Evolutionary conservation across 73 alveolate species (phyloP), one percentile per base, ranked within the genome.

Genomic region (Stentor roeselii): DNA sequence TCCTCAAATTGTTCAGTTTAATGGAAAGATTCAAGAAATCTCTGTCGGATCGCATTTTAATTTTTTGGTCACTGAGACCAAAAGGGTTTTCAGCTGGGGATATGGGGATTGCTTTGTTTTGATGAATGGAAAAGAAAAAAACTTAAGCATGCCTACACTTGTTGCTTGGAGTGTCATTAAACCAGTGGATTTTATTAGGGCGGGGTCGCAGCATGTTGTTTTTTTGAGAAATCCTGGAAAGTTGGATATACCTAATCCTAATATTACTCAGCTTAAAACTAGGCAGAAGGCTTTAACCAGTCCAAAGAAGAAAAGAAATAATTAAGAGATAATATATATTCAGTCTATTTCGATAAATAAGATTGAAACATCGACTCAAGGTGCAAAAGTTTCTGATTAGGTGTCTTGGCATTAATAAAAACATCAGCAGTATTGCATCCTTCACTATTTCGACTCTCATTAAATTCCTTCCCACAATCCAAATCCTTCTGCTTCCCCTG

Each of bases 11-110:
- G n/a, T 76, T 32, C 84, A 78, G 0, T 27, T 15, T 35, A 21
- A 6, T 14, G 59, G 1, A 0, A 76, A 41, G 32, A 40, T 76
- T 3, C 32, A n/a, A 37, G 14, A 41, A 76, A 37, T 76, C 6
- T 31, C 67, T 3, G 32, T 30, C 34, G 84, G 84, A 21, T 35
- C 84, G 2, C 74, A 76, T 2, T 76, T 76, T 76, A 39, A 37
- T 39, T 76, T 39, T 76, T 78, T 40, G n/a, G n/a, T 76, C 34
- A 67, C 80, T 76, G n/a, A 15, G 21, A 76, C 30, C 32, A 15
- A 41, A 39, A 41, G 84, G 37, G 59, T 41, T 39, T 76, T 36
- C 39, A 21, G 78, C 0, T 76, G 84, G 84, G 84, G 84, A 76
- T 37, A 21, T 39, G 84, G 75, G 1, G 84, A 76, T 40, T 36